A percentile compares a stretch with the other conserved stretches of the same genome.
phyloP scores from a whole-genome alignment of 768 basidiomycete genomes.

The Kwoniella shandongensis region DNA sequence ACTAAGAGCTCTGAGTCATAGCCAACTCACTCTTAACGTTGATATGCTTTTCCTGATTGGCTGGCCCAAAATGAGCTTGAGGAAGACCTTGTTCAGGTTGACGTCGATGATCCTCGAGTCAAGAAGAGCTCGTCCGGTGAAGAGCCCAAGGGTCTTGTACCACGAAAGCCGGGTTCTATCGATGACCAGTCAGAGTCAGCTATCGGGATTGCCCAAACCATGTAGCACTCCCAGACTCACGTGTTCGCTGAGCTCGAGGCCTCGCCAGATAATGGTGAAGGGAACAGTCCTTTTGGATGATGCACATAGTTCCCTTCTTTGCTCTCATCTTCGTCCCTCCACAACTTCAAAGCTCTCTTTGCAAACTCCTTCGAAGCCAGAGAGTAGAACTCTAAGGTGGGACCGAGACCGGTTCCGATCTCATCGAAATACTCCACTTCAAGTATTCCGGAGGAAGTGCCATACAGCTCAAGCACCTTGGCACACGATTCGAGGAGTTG shows the following conservation, averaged over 20 bases:
- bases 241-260: slow-evolving; percentile 22
- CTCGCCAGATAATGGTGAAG: slow-evolving; percentile 62
- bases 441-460: slow-evolving; percentile 85
- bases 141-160: slow-evolving; percentile 87
- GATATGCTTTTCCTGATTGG: slow-evolving; percentile 78
- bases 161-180: slow-evolving; percentile 79
- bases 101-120: slow-evolving; percentile 97
- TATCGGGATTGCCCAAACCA: no score
- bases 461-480: slow-evolving; percentile 89
- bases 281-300: slow-evolving; percentile 83
- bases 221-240: no score
- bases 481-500: slow-evolving; percentile 93
- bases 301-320: slow-evolving; percentile 69
- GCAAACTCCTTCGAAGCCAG: slow-evolving; percentile 94
- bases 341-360: slow-evolving; percentile 78
- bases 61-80: slow-evolving; percentile 83
- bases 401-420: slow-evolving; percentile 95
- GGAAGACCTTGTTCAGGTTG: slow-evolving; percentile 90
- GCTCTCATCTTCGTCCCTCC: slow-evolving; percentile 77
- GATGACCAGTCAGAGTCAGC: no score
- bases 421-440: slow-evolving; percentile 99
- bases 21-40: slow-evolving; percentile 67
- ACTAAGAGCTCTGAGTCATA: background rate
- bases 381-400: slow-evolving; percentile 98
- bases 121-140: slow-evolving; percentile 93